phyloP scores from a whole-genome alignment of 805 yeast genomes.

The Lipomyces mesembrius region DNA sequence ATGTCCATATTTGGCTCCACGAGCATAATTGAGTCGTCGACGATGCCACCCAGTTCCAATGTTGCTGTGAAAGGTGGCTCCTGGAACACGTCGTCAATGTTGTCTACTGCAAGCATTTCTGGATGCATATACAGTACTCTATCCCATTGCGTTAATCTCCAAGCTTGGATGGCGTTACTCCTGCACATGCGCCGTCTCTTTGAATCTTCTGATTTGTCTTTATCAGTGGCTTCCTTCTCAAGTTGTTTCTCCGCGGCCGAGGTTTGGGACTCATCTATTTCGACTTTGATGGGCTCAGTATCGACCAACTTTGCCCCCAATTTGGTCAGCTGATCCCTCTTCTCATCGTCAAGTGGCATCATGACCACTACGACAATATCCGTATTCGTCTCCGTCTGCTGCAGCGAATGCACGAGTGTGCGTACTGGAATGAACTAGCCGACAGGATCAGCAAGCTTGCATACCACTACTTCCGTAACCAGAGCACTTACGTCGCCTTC shows the following conservation, averaged over 20 bases:
- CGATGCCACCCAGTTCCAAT: slow-evolving; percentile 31
- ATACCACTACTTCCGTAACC: not conserved
- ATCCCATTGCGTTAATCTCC: slow-evolving; percentile 35
- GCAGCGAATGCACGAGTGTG: slow-evolving; percentile 30
- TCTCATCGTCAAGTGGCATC: slow-evolving; percentile 20
- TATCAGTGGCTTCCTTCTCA: slow-evolving; percentile 12
- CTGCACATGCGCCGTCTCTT: slow-evolving; percentile 20
- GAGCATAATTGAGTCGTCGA: slow-evolving; percentile 36
- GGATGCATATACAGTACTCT: slow-evolving; percentile 28
- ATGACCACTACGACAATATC: slow-evolving; percentile 30
- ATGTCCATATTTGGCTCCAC: slow-evolving; percentile 27
- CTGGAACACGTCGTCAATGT: slow-evolving; percentile 32
- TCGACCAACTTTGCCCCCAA: slow-evolving; percentile 36
- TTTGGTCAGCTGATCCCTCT: slow-evolving; percentile 23
- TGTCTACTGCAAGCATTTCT: slow-evolving; percentile 30
- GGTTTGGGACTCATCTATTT: slow-evolving; percentile 17
- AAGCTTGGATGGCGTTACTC: slow-evolving; percentile 31
- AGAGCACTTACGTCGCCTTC: slow-evolving; percentile 26
- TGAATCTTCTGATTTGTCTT: slow-evolving; percentile 6
- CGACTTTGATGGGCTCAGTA: slow-evolving; percentile 19
- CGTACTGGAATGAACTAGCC: slow-evolving; percentile 26
- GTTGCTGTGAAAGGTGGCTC: slow-evolving; percentile 32
- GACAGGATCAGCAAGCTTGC: not conserved
- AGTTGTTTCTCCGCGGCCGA: slow-evolving; percentile 23
- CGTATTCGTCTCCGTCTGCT: slow-evolving; percentile 12